A percentile compares a stretch with the other conserved stretches of the same genome.
Evolutionary conservation across 2,329 filamentous ascomycete species (phyloP).

Genomic region (Blastomyces emzantsi): DNA sequence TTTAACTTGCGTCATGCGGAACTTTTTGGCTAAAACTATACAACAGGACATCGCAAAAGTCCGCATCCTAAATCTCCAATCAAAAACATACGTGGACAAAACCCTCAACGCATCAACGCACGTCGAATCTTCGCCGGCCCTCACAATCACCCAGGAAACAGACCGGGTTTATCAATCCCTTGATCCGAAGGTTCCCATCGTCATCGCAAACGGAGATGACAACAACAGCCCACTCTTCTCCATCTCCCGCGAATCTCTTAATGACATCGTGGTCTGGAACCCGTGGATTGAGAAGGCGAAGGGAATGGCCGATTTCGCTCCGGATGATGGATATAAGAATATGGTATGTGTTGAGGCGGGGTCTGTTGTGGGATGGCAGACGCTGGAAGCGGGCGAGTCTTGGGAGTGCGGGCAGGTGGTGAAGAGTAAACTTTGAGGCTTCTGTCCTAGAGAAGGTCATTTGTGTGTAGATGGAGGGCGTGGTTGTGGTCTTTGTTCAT

Average conservation of each 20-base stretch:
- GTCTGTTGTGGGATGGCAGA: conserved; percentile 70
- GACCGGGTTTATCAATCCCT: conserved; percentile 76
- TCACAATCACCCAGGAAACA: conserved; percentile 68
- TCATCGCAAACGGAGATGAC: conserved; percentile 41
- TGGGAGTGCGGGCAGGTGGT: conserved; percentile 57
- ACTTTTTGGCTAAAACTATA: background rate
- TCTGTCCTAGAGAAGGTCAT: background rate
- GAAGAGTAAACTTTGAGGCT: conserved; percentile 31
- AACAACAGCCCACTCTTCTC: conserved; percentile 56
- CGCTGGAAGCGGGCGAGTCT: conserved; percentile 67
- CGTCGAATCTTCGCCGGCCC: conserved; percentile 54
- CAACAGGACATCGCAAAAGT: conserved; percentile 67
- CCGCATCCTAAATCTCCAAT: conserved; percentile 65
- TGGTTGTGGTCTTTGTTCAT: too few relatives aligned
- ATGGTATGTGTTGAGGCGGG: conserved; percentile 96
- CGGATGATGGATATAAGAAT: conserved; percentile 80
- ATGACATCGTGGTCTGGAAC: conserved; percentile 93
- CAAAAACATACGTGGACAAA: conserved; percentile 75
- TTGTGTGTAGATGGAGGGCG: background rate
- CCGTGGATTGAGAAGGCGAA: conserved; percentile 82
- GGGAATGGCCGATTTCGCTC: conserved; percentile 75
- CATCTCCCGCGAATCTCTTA: conserved; percentile 73
- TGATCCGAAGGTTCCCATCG: conserved; percentile 41
- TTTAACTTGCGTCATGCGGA: background rate
- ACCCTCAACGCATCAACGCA: conserved; percentile 54